phyloP scores from a whole-genome alignment of 306 rosid species.

The Cucumis hystrix region DNA sequence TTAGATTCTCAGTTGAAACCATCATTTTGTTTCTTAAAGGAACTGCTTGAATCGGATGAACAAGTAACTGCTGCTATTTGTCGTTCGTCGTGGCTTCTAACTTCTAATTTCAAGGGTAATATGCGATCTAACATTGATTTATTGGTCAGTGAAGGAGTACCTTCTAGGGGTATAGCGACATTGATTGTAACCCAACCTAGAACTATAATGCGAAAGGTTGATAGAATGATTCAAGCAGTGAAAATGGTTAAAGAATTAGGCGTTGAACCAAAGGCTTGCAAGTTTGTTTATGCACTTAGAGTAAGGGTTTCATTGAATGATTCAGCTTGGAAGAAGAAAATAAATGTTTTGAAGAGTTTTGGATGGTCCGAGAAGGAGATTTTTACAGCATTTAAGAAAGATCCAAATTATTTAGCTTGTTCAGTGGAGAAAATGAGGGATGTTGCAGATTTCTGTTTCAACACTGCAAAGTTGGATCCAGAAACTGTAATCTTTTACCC shows the following conservation, averaged over 20 bases:
- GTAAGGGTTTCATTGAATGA: slow-evolving; percentile 7
- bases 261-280: neutral
- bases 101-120: neutral
- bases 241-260: neutral
- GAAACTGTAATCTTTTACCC: neutral
- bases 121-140: slow-evolving; percentile 3
- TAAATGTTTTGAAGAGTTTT: slow-evolving; percentile 8
- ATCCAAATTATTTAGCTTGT: slow-evolving; percentile 1
- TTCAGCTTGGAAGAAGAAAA: slow-evolving; percentile 7
- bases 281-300: neutral
- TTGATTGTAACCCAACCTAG: neutral
- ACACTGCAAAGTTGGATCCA: slow-evolving; percentile 3
- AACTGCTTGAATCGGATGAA: neutral
- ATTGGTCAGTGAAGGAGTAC: slow-evolving; percentile 5
- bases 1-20: slow-evolving; percentile 11
- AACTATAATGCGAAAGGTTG: neutral
- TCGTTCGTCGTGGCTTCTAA: slow-evolving; percentile 6
- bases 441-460: slow-evolving; percentile 4
- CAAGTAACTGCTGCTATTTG: neutral
- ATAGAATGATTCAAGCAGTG: neutral
- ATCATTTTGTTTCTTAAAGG: neutral
- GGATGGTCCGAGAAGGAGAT: slow-evolving; percentile 14
- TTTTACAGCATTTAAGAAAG: neutral
- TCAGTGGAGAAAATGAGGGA: slow-evolving; percentile 11
- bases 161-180: neutral